These are phyloP conservation scores for Pseudopyrenochaeta lycopersici DNA, from an alignment of 2,329 filamentous ascomycete species.

Conservation along the genomic window DNA sequence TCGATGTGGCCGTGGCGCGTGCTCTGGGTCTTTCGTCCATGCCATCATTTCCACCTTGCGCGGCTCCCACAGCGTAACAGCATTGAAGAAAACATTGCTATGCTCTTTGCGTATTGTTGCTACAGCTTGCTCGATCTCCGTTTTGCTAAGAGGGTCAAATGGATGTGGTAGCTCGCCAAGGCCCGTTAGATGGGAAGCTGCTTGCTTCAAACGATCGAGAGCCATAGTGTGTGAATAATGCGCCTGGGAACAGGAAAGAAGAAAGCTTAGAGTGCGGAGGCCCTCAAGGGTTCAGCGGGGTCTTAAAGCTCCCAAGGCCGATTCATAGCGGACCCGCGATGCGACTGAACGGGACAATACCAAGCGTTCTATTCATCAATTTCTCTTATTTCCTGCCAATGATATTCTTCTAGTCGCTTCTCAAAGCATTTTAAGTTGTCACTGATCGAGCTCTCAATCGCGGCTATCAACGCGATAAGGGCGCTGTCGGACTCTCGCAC, in stretches of 20 bases:
- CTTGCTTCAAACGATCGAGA: slow-evolving; percentile 70
- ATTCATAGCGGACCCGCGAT: slow-evolving; percentile 1
- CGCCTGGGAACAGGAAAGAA: neutral
- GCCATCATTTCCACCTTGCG: slow-evolving; percentile 83
- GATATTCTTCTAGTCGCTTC: neutral
- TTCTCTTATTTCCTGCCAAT: slow-evolving; percentile 8
- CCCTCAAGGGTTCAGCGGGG: slow-evolving; percentile 20
- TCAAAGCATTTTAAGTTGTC: slow-evolving; percentile 10
- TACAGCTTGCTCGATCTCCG: slow-evolving; percentile 78
- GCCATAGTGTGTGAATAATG: slow-evolving; percentile 58
- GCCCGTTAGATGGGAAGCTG: slow-evolving; percentile 69
- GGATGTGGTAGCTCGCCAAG: slow-evolving; percentile 69
- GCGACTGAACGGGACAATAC: neutral
- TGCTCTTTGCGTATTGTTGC: slow-evolving; percentile 74
- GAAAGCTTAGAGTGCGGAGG: slow-evolving; percentile 8
- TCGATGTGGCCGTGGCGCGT: slow-evolving; percentile 70
- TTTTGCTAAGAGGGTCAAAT: slow-evolving; percentile 76
- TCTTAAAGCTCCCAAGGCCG: slow-evolving; percentile 27
- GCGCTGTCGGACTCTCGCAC: slow-evolving; percentile 13
- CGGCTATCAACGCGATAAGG: slow-evolving; percentile 22
- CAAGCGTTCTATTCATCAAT: neutral
- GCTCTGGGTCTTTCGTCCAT: slow-evolving; percentile 75
- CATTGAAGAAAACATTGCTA: slow-evolving; percentile 81
- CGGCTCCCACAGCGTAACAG: slow-evolving; percentile 84
- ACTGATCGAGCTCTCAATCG: slow-evolving; percentile 1